phyloP scores from a whole-genome alignment of 2,329 filamentous ascomycete genomes.

The Chrysosporium keratinophilum region DNA sequence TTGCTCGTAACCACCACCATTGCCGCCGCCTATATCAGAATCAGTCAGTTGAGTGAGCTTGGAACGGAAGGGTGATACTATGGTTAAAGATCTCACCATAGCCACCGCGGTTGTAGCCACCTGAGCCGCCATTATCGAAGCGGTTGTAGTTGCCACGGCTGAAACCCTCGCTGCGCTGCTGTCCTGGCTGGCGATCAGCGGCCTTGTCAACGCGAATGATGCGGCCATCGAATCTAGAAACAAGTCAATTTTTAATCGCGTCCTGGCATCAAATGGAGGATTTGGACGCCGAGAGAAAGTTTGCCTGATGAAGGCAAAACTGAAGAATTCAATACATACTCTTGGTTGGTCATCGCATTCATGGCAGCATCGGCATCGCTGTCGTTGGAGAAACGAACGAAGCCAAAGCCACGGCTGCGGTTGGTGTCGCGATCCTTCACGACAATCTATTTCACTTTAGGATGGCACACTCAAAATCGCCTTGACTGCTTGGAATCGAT shows the following conservation, averaged over 20 bases:
- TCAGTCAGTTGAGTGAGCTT: not conserved
- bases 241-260: constrained; percentile 17
- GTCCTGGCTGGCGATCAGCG: constrained; percentile 59
- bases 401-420: constrained; percentile 93
- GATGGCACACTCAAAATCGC: constrained; percentile 12
- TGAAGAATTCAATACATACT: constrained; percentile 49
- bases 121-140: constrained; percentile 27
- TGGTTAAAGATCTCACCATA: constrained; percentile 22
- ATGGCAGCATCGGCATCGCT: constrained; percentile 36
- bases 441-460: constrained; percentile 57
- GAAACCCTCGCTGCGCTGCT: constrained; percentile 46
- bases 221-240: constrained; percentile 77
- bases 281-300: constrained; percentile 16
- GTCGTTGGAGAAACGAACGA: constrained; percentile 65
- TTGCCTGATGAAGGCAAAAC: constrained; percentile 2
- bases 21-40: constrained; percentile 15
- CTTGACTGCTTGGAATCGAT: constrained; percentile 9
- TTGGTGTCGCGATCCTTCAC: constrained; percentile 96
- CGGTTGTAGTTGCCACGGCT: constrained; percentile 39
- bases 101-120: constrained; percentile 25
- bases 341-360: constrained; percentile 42
- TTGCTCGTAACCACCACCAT: constrained; percentile 20
- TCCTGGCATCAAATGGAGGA: constrained; percentile 11
- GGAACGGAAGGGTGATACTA: not conserved
- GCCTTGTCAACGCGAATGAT: constrained; percentile 93